phyloP scores from a whole-genome alignment of 2,329 filamentous ascomycete species.

The Ascochyta viciae-villosae region DNA sequence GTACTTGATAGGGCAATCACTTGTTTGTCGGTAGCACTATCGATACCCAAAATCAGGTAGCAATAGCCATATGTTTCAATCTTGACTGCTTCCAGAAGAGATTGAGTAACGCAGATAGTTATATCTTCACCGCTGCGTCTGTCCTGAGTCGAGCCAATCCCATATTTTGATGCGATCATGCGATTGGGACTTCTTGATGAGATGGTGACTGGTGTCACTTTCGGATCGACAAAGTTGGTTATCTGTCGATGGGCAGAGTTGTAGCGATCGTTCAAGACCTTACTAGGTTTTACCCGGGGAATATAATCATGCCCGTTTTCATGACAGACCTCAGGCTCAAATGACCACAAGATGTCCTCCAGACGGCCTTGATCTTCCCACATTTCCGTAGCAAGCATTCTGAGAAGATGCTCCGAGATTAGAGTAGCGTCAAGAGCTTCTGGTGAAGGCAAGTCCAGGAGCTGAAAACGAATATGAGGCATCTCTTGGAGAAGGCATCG shows the following conservation, averaged over 20 bases:
- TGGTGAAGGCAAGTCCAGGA: constrained; percentile 7
- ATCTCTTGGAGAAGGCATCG: constrained; percentile 12
- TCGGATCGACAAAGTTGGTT: not conserved
- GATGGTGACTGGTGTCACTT: not conserved
- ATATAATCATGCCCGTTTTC: not conserved
- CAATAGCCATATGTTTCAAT: not conserved
- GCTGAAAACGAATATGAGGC: constrained; percentile 13
- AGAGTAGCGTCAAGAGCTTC: not conserved
- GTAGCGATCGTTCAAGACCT: constrained; percentile 24
- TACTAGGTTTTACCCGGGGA: constrained; percentile 9
- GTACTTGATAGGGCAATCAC: constrained; percentile 3
- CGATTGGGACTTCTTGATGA: not conserved
- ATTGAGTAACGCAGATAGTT: not conserved
- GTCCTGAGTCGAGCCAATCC: not conserved
- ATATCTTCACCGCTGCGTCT: not conserved
- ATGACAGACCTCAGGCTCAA: constrained; percentile 4
- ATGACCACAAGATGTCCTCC: not conserved
- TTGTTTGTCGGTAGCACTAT: not conserved
- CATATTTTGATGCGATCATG: not conserved
- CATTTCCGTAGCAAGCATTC: not conserved
- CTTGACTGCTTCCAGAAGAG: not conserved
- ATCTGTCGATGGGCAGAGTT: constrained; percentile 25
- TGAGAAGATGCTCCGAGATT: not conserved
- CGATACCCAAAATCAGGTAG: not conserved
- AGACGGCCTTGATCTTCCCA: constrained; percentile 3